Evolutionary conservation across 495 filamentous ascomycete species (phyloP), one percentile per base, ranked within the genome.

Genomic region (Cercophora scortea): DNA sequence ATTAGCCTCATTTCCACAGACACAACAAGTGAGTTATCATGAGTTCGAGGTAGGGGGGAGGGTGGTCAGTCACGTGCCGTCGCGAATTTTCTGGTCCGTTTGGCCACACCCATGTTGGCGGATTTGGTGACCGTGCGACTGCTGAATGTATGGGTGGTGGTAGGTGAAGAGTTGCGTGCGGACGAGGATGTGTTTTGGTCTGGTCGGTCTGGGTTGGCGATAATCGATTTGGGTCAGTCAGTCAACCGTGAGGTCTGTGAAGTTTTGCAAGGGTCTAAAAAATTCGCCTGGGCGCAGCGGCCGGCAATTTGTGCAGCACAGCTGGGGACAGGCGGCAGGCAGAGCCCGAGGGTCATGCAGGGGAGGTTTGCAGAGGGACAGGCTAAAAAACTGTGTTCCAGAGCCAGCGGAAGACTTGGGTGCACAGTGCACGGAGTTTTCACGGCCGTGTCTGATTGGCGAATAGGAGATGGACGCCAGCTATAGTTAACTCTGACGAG

Each of bases 61-160:
- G 35, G 11, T 36, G 10, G 33, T 19, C 42, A 38, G 55, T 57
- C 52, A 64, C 61, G 52, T 64, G 61, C 61, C 45, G 61, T 57
- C 8, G 60, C 57, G 44, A 63, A 65, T 53, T 61, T 65, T 56
- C 63, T 63, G 36, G 59, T 66, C 19, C 52, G 48, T 50, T 65
- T 67, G 44, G 61, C 61, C 45, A 12, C 43, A 25, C 43, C 11
- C 25, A 45, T 18, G 11, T 9, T 10, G 16, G 17, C 19, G 17
- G 17, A 45, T 11, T 45, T 32, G 17, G 13, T 19, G 17, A 33
- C 25, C 32, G 13, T 44, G 16, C 25, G 2, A 5, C 25, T 25
- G 25, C 5, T 2, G 25, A 25, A 5, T 25, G 25, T 25, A 25
- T 5, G 25, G 25, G 25, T 25, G 25, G 25, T 25, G 25, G 25